phyloP scores from a whole-genome alignment of 192 early-diverging fungal genomes.

The Entomortierella parvispora region DNA sequence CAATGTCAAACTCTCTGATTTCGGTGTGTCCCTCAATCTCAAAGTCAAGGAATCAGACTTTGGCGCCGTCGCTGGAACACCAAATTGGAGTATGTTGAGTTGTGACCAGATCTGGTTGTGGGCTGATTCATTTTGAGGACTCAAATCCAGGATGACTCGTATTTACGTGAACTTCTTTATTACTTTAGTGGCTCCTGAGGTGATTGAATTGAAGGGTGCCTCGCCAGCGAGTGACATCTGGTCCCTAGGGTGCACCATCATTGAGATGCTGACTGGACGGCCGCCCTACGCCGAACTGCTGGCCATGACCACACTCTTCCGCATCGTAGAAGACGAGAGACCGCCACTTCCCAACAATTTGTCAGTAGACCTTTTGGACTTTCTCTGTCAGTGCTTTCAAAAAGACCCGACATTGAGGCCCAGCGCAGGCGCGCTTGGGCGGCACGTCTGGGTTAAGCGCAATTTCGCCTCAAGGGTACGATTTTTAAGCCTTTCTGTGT shows the following conservation, averaged over 20 bases:
- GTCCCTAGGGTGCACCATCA: slow-evolving; percentile 91
- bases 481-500: not conserved
- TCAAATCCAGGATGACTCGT: not conserved
- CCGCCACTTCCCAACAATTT: slow-evolving; percentile 87
- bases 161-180: not conserved
- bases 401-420: slow-evolving; percentile 81
- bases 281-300: slow-evolving; percentile 90
- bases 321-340: slow-evolving; percentile 92
- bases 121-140: not conserved
- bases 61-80: slow-evolving; percentile 80
- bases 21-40: slow-evolving; percentile 94
- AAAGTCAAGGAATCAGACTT: slow-evolving; percentile 73
- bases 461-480: slow-evolving; percentile 50
- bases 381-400: slow-evolving; percentile 86
- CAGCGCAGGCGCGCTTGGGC: slow-evolving; percentile 75
- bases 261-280: slow-evolving; percentile 92
- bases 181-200: slow-evolving; percentile 79
- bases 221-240: slow-evolving; percentile 94
- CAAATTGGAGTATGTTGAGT: slow-evolving; percentile 83
- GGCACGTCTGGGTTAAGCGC: slow-evolving; percentile 81
- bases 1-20: slow-evolving; percentile 94
- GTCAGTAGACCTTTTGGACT: slow-evolving; percentile 82
- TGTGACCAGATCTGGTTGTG: no score
- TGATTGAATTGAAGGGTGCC: slow-evolving; percentile 92
- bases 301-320: slow-evolving; percentile 91